These are phyloP conservation scores for Stipa capillata DNA, from an alignment of 176 grass and related monocot genomes.

Conservation along the genomic window DNA sequence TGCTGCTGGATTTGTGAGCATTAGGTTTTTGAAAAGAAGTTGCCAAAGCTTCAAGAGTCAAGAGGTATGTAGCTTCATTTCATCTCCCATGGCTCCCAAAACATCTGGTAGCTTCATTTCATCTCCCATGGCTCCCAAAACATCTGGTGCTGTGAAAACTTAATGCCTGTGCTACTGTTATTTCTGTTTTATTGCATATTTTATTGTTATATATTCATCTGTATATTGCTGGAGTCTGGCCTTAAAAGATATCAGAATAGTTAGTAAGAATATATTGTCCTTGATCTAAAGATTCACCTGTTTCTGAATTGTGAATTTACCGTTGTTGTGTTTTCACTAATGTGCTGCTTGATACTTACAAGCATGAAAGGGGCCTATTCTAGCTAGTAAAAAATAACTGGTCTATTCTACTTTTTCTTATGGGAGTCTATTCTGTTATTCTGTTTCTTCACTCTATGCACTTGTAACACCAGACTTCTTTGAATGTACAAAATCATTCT, in stretches of 20 bases:
- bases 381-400: not conserved
- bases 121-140: not conserved
- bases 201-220: not conserved
- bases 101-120: not conserved
- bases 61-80: slow-evolving; percentile 4
- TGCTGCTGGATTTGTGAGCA: not conserved
- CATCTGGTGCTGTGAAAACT: not conserved
- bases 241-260: not conserved
- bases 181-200: not conserved
- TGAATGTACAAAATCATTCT: not conserved
- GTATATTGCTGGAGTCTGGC: not conserved
- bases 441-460: too few species aligned
- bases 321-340: too few species aligned
- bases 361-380: not conserved
- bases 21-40: not conserved
- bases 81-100: not conserved
- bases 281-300: not conserved
- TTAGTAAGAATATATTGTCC: not conserved
- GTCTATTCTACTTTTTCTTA: too few species aligned
- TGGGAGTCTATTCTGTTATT: too few species aligned
- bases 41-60: not conserved
- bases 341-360: not conserved
- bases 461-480: not conserved
- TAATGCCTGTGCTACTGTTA: not conserved
- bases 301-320: not conserved